Base-by-base conservation (phyloP, 495 filamentous ascomycete genomes). In the Xylaria nigripes region DNA sequence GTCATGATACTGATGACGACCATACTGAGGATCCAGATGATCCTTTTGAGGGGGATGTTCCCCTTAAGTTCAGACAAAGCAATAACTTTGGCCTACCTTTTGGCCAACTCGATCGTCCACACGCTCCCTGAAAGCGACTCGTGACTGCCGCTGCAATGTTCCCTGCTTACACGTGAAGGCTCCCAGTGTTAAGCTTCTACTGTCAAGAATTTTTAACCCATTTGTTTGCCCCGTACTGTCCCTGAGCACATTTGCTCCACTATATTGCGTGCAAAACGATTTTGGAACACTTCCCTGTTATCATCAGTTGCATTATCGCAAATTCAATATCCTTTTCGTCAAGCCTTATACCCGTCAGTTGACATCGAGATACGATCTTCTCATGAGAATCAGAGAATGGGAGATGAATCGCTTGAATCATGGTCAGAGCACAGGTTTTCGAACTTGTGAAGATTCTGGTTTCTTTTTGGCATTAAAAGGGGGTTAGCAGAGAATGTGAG, bases 1-100 rank as follows among this genome's bases (percentile, higher is more conserved):
- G 64, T 30, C 34, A 53, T 5, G 51, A 56, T 4, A 29, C 41
- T 8, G 60, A 63, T 34, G 56, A 55, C 1, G 54, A 68, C 42
- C 30, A 29, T 30, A 15, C 7, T 8, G 55, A 60, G 2, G 59
- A 63, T 25, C 9, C 38, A 40, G 53, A 59, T 45, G 66, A 67
- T 27, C 69, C 65, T 4, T 70, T 76, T n/a, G 72, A 74, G 46
- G 65, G 65, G 29, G 79, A 81, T 13, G 72, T 82, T 21, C 76
- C 78, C 34, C 66, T 84, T 36, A 83, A 76, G 63, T 68, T 86
- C 57, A 83, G 73, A 51, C 69, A 68, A 15, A 75, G 75, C n/a
- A 80, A 69, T 45, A 86, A 86, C 63, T 86, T 86, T 70, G 82
- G 82, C 18, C 55, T 49, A 29, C 64, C 64, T 47, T 49, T 64